phyloP scores from a whole-genome alignment of 2,329 filamentous ascomycete species.

The Diaporthe caulivora region DNA sequence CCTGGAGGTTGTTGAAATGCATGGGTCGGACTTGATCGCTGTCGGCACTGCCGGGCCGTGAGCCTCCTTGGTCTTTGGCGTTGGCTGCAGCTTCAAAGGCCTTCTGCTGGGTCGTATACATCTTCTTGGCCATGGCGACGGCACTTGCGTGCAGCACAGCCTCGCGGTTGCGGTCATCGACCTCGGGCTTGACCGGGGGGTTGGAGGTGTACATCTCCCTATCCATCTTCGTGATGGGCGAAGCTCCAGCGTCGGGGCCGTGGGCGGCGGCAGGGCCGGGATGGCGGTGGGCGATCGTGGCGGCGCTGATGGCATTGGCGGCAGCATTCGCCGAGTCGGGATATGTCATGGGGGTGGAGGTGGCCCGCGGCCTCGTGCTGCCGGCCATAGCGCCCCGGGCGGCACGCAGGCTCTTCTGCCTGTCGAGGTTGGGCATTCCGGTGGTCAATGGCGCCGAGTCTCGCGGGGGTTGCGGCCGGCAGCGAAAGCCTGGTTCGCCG shows the following conservation, averaged over 20 bases:
- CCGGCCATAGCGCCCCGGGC: conserved; percentile 81
- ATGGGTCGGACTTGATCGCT: conserved; percentile 60
- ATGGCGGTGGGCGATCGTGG: conserved; percentile 73
- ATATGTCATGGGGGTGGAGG: conserved; percentile 68
- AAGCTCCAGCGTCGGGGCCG: conserved; percentile 73
- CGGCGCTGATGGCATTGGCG: conserved; percentile 79
- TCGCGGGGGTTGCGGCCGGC: conserved; percentile 45
- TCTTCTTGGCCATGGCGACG: conserved; percentile 88
- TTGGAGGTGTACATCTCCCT: conserved; percentile 83
- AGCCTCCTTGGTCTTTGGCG: conserved; percentile 49
- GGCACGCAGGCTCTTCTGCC: conserved; percentile 77
- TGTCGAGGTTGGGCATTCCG: conserved; percentile 56
- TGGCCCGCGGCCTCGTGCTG: conserved; percentile 68
- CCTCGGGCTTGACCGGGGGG: conserved; percentile 78
- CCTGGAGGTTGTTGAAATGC: conserved; percentile 77
- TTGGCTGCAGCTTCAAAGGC: conserved; percentile 65
- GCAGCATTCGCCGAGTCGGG: conserved; percentile 71
- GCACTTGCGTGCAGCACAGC: conserved; percentile 85
- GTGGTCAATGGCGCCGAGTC: conserved; percentile 54
- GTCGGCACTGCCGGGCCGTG: conserved; percentile 41
- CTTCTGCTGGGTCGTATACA: conserved; percentile 80
- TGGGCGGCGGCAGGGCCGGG: conserved; percentile 57
- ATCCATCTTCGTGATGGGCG: conserved; percentile 75
- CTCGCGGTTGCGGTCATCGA: conserved; percentile 79
- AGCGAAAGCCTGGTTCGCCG: conserved; percentile 68